Base-by-base conservation (phyloP, 495 filamentous ascomycete genomes). In the Neurospora sp. region DNA sequence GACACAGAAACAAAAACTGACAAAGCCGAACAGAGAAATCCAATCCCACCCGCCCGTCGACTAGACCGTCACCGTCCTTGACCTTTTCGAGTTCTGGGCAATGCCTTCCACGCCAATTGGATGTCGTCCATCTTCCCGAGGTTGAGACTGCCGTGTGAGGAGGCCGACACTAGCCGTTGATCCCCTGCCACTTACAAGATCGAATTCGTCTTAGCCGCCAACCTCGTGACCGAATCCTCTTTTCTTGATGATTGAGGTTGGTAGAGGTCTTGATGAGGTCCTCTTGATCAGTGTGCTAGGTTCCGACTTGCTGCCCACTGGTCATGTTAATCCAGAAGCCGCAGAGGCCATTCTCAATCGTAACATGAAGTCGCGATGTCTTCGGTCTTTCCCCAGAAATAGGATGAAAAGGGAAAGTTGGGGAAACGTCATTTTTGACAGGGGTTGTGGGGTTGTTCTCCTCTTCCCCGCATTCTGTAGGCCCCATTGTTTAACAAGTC, bases 131-230 rank as follows among this genome's bases (percentile, higher is more conserved):
- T 65, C 53, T 65, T 65, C 53, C 53, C 53, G 53, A 65, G 53
- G 53, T 65, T 65, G 53, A 65, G 53, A 65, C 53, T 65, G 53
- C 53, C 53, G 53, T 65, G 53, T 35, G 27, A 65, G 53, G 69
- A 73, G 72, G 75, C 75, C 75, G 75, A 76, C 70, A 73, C 61
- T 76, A 76, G 75, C 75, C 75, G 75, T 72, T 65, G 27, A 65
- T 35, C 27, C 53, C 53, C 53, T 65, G 27, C 53, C 53, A 65
- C 53, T 65, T 65, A 61, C 53, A 65, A 37, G 53, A 65, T 65
- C 53, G 53, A 35, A 31, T 65, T 65, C 27, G 53, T 65, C 53
- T 65, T 65, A 35, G 53, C 27, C 53, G 27, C 31, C 14, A 35
- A 65, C 53, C 53, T 65, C 27, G 53, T 65, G 53, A 37, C 27